These are phyloP conservation scores for Trichoderma arundinaceum DNA, from an alignment of 2,329 filamentous ascomycete genomes.

Conservation along the genomic window DNA sequence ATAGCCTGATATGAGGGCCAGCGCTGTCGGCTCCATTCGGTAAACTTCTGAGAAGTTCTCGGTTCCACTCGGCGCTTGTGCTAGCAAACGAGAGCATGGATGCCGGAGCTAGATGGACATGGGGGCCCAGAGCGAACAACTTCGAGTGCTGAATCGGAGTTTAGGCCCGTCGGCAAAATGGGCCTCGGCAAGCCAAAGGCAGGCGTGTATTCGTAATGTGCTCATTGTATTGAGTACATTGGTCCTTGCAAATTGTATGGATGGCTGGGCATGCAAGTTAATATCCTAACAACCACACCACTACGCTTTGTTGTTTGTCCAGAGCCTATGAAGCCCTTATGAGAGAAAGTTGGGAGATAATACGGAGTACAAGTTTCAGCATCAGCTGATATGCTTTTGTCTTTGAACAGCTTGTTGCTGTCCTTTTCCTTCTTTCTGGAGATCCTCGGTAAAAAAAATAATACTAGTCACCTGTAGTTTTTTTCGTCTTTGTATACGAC, in stretches of 20 bases:
- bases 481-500: neutral
- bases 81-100: conserved; percentile 24
- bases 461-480: neutral
- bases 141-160: conserved; percentile 25
- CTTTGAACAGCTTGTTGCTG: too few relatives aligned
- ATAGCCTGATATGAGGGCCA: conserved; percentile 16
- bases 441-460: too few relatives aligned
- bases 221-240: conserved; percentile 10
- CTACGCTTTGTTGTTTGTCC: neutral
- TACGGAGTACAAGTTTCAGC: too few relatives aligned
- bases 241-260: neutral
- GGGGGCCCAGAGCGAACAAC: neutral
- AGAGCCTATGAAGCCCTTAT: neutral
- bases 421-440: too few relatives aligned
- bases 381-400: too few relatives aligned
- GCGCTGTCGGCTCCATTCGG: conserved; percentile 25
- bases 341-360: too few relatives aligned
- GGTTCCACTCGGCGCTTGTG: conserved; percentile 30
- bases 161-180: conserved; percentile 31
- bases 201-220: neutral
- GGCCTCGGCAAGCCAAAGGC: conserved; percentile 12
- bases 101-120: conserved; percentile 26
- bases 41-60: conserved; percentile 18
- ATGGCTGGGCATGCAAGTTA: conserved; percentile 1
- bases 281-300: conserved; percentile 14